Conservation (phyloP, 2,329 filamentous ascomycete genomes). For the Aureobasidium sp. region DNA sequence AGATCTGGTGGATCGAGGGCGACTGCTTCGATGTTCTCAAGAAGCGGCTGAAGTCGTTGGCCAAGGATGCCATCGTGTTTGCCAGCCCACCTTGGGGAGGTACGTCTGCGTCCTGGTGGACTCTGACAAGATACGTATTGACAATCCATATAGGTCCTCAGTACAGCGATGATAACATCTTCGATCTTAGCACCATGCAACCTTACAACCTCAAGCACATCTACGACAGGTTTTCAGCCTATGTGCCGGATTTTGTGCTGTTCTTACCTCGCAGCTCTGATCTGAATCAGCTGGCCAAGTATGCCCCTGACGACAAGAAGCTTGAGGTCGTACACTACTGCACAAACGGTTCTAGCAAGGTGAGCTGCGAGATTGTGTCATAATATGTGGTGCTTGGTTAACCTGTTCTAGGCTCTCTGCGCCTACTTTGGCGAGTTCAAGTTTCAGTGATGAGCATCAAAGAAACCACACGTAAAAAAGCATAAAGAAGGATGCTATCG, state of each 20-base stretch:
- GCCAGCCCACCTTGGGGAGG: constrained; percentile 68
- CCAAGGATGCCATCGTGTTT: constrained; percentile 52
- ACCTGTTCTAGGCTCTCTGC: constrained; percentile 41
- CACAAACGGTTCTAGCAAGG: constrained; percentile 82
- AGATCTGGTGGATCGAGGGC: constrained; percentile 77
- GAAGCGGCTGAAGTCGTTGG: constrained; percentile 39
- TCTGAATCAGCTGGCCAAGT: constrained; percentile 63
- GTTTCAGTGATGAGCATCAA: constrained; percentile 17
- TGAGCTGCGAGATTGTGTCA: constrained; percentile 25
- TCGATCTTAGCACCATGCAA: constrained; percentile 77
- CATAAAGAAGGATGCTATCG: background rate
- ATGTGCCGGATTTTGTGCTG: constrained; percentile 53
- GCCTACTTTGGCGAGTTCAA: constrained; percentile 49
- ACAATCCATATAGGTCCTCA: constrained; percentile 43
- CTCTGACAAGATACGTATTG: background rate
- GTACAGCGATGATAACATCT: constrained; percentile 59
- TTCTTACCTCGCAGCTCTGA: constrained; percentile 83
- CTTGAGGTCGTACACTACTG: constrained; percentile 82
- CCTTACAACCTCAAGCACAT: constrained; percentile 66
- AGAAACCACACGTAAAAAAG: background rate
- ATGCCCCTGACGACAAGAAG: constrained; percentile 41
- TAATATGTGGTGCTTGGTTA: background rate
- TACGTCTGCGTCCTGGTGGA: constrained; percentile 21
- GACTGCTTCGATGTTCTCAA: constrained; percentile 73
- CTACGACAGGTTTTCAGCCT: constrained; percentile 49